These are phyloP conservation scores for Anthracocystis setariae DNA, from an alignment of 1,284 basidiomycete genomes.

Conservation along the genomic window DNA sequence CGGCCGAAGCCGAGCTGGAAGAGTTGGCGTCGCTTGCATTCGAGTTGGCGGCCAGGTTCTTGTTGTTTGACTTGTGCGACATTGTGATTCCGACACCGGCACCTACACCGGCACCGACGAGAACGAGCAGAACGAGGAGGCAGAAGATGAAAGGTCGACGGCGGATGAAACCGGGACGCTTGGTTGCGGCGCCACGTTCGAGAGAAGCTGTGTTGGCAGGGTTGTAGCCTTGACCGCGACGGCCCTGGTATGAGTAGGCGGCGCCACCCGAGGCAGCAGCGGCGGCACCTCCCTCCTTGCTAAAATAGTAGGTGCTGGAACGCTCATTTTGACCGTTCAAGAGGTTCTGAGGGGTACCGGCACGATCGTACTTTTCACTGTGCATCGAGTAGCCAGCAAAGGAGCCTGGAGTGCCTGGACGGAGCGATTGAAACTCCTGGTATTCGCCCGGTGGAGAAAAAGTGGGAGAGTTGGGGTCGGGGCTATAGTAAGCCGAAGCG, in stretches of 20 bases:
- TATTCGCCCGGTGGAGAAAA: slow-evolving; percentile 46
- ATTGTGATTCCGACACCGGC: slow-evolving; percentile 42
- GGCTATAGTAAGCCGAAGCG: slow-evolving; percentile 29
- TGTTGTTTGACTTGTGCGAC: slow-evolving; percentile 34
- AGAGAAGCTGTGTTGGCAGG: slow-evolving; percentile 29
- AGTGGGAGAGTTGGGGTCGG: slow-evolving; percentile 40
- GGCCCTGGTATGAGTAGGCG: slow-evolving; percentile 27
- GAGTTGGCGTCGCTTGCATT: slow-evolving; percentile 8
- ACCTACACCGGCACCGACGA: slow-evolving; percentile 46
- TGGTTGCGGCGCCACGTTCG: slow-evolving; percentile 12
- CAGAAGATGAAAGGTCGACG: slow-evolving; percentile 35
- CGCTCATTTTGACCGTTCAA: slow-evolving; percentile 15
- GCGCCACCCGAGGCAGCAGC: slow-evolving; percentile 11
- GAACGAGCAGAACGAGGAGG: slow-evolving; percentile 35
- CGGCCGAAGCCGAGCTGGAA: slow-evolving; percentile 4
- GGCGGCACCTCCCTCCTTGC: slow-evolving; percentile 45
- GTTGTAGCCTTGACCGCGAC: slow-evolving; percentile 43
- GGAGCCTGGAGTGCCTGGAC: slow-evolving; percentile 32
- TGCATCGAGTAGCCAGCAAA: slow-evolving; percentile 37
- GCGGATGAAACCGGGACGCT: slow-evolving; percentile 31
- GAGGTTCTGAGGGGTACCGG: slow-evolving; percentile 20
- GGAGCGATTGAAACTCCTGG: slow-evolving; percentile 41
- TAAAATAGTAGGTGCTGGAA: slow-evolving; percentile 50
- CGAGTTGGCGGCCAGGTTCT: slow-evolving; percentile 26
- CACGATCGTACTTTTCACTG: slow-evolving; percentile 35